These are phyloP conservation scores for Saccharomyces hybrid DNA, from an alignment of 1,139 yeast species.

Conservation along the genomic window DNA sequence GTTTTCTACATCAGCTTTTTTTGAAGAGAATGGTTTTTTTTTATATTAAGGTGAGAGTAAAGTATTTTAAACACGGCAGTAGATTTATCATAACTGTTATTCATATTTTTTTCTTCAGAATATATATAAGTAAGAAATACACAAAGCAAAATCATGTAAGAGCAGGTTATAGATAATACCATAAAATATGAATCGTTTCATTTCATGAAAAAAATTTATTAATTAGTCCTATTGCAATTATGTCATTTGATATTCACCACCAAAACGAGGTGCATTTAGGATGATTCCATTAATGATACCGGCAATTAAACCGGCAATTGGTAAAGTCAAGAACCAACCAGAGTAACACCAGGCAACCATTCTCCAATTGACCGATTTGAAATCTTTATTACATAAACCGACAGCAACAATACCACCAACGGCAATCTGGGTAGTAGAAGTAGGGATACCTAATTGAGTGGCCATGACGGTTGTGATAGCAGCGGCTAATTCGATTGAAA, in stretches of 20 bases:
- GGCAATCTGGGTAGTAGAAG: constrained; percentile 72
- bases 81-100: no score
- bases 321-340: constrained; percentile 71
- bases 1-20: no score
- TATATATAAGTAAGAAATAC: background rate
- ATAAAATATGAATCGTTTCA: no score
- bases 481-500: constrained; percentile 70
- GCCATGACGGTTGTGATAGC: constrained; percentile 74
- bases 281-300: constrained; percentile 62
- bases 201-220: no score
- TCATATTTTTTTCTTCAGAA: background rate
- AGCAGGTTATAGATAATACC: background rate
- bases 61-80: no score
- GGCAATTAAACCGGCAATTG: constrained; percentile 66
- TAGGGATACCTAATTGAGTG: constrained; percentile 62
- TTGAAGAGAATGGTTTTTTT: no score
- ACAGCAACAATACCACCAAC: constrained; percentile 74
- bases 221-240: background rate
- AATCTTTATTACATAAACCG: constrained; percentile 62
- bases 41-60: no score
- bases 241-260: constrained; percentile 32
- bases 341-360: constrained; percentile 64
- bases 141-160: background rate
- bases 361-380: constrained; percentile 68
- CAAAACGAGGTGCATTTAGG: constrained; percentile 55